These are phyloP conservation scores for Colletotrichum coccodes DNA, from an alignment of 2,329 filamentous ascomycete genomes.

Conservation along the genomic window DNA sequence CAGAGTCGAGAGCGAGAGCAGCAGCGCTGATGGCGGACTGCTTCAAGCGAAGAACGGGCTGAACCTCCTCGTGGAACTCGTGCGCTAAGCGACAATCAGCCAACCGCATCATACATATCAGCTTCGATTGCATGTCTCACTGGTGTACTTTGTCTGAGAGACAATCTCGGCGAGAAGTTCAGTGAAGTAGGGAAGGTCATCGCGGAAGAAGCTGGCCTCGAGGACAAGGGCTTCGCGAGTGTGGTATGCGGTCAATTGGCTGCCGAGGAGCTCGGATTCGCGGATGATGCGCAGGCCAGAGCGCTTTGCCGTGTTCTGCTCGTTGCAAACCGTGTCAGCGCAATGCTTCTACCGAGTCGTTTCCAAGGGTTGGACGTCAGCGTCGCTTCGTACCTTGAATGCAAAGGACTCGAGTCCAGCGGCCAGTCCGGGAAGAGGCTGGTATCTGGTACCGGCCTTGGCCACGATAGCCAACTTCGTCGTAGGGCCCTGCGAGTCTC, in stretches of 20 bases:
- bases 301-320: constrained; percentile 85
- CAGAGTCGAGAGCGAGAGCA: constrained; percentile 84
- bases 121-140: constrained; percentile 57
- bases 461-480: constrained; percentile 91
- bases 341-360: neutral
- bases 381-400: constrained; percentile 79
- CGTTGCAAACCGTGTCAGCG: constrained; percentile 17
- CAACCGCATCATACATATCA: neutral
- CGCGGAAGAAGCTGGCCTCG: constrained; percentile 92
- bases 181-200: constrained; percentile 96
- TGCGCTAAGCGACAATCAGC: constrained; percentile 67
- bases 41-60: constrained; percentile 79
- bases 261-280: constrained; percentile 95
- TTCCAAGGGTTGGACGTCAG: neutral
- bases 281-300: constrained; percentile 92
- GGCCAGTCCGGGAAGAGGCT: constrained; percentile 88
- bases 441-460: constrained; percentile 94
- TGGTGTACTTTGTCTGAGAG: constrained; percentile 85
- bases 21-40: constrained; percentile 74
- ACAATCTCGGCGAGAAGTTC: constrained; percentile 95
- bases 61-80: constrained; percentile 90
- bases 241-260: constrained; percentile 87
- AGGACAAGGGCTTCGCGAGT: constrained; percentile 93
- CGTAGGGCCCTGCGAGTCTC: constrained; percentile 88
- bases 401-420: constrained; percentile 94